Conservation (phyloP, 2,329 filamentous ascomycete species). For the Pseudogymnoascus sp. region DNA sequence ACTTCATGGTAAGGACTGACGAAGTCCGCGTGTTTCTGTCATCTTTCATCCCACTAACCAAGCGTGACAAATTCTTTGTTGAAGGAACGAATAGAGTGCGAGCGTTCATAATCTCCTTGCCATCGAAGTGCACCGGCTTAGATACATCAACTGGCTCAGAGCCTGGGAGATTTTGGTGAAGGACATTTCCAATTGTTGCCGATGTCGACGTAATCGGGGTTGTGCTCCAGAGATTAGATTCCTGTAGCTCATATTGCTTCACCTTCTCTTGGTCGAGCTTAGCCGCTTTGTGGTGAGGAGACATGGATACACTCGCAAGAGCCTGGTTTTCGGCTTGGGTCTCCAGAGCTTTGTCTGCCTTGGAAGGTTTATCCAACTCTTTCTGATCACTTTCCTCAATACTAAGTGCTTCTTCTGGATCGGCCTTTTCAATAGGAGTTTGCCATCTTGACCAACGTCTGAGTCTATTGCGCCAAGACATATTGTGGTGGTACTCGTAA, state of each 20-base stretch:
- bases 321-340: background rate
- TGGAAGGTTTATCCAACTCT: background rate
- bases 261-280: background rate
- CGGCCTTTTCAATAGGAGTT: constrained; percentile 18
- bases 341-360: background rate
- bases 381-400: background rate
- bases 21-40: background rate
- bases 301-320: background rate
- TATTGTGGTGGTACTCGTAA: constrained; percentile 15
- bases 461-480: constrained; percentile 26
- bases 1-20: constrained; percentile 8
- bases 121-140: background rate
- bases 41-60: background rate
- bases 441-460: constrained; percentile 26
- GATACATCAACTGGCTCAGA: background rate
- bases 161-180: background rate
- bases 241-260: background rate
- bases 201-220: background rate
- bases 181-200: constrained; percentile 3
- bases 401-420: background rate
- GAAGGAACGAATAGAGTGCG: constrained; percentile 3
- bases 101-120: background rate
- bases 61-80: constrained; percentile 6
- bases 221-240: background rate
- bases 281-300: background rate